Evolutionary conservation across 2,329 filamentous ascomycete genomes (phyloP), one percentile per base, ranked within the genome.

Genomic region (Talaromyces verruculosus): DNA sequence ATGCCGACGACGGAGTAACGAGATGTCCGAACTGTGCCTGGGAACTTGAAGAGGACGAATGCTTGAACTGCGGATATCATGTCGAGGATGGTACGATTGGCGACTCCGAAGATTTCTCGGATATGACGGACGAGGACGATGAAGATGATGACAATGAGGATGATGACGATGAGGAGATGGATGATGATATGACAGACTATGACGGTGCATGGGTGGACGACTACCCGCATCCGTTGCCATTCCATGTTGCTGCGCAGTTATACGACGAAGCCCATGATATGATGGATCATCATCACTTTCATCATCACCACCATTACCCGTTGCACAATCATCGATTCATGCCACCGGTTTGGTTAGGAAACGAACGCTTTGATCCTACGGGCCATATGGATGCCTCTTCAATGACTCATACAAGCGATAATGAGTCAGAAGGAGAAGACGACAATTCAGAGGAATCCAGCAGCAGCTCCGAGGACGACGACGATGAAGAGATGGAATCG

Each of bases 21-120:
- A 83, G 88, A 69, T 91, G 89, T 73, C 88, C 88, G 1, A 68
- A 78, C 2, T 91, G 89, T 75, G 77, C 82, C 8, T 86, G 85
- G 82, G 89, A 91, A 74, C 79, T 90, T 72, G 86, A 88, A 51
- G 85, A 85, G 65, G 63, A 70, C 69, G 75, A 71, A 3, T 91
- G 88, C 70, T 68, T 73, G 25, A 78, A 81, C 22, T 91, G 88
- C 65, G 82, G 84, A 60, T 85, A 84, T 62, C 80, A 82, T 61
- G 78, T 82, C 25, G 82, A 84, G 57, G 78, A 77, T 19, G 61
- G 43, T 8, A 76, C 76, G 76, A 72, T 76, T 75, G 60, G 47
- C 39, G 55, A 63, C 19, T 63, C 60, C 8, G 81, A 82, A 17
- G 72, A 74, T 41, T 69, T 73, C 53, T 72, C 72, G 71, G 83